Base-by-base conservation (phyloP, 2,329 filamentous ascomycete genomes). In the Aureobasidium leucospermi region DNA sequence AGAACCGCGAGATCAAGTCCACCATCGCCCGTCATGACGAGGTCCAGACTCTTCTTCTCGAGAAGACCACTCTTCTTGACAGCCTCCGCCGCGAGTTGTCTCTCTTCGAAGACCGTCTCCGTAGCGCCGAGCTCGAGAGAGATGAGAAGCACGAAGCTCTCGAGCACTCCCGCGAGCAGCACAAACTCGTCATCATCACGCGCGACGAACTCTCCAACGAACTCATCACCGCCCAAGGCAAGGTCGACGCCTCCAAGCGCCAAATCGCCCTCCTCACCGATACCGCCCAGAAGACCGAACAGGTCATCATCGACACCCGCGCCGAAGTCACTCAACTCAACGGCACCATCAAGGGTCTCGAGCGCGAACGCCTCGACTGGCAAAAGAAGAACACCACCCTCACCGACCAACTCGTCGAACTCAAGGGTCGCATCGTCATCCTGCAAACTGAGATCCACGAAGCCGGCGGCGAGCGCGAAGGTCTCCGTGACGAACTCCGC, bases 301-400 rank as follows among this genome's bases (percentile, higher is more conserved):
- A 64, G 13, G 63, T 59, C 5, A 42, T 67, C 31, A 58, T 60
- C 43, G 63, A 66, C 10, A 47, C 65, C 16, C 66, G 67, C 42
- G 48, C 65, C 6, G 65, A 68, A 31, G 47, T 66, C 6, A 60
- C 60, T 34, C 65, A 58, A 43, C 57, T 64, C 28, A 66, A 62
- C 16, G 66, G 69, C 39, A 64, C 63, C 16, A 65, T 69, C 62
- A 65, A 62, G 42, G 49, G 59, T 19, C 60, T 67, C 48, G 67
- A 70, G 51, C 64, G 61, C 38, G 67, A 69, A 39, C 67, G 67
- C 28, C 67, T 69, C 31, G 66, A 69, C 9, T 62, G 62, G 57
- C 63, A 61, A 29, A 61, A 65, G 60, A 65, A 66, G 51, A 63
- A 68, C 59, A 60, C 59, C 36, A 59, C 66, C 16, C 45, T 66